These are phyloP conservation scores for Trichocladium uniseriatum DNA, from an alignment of 495 filamentous ascomycete species.

Conservation along the genomic window DNA sequence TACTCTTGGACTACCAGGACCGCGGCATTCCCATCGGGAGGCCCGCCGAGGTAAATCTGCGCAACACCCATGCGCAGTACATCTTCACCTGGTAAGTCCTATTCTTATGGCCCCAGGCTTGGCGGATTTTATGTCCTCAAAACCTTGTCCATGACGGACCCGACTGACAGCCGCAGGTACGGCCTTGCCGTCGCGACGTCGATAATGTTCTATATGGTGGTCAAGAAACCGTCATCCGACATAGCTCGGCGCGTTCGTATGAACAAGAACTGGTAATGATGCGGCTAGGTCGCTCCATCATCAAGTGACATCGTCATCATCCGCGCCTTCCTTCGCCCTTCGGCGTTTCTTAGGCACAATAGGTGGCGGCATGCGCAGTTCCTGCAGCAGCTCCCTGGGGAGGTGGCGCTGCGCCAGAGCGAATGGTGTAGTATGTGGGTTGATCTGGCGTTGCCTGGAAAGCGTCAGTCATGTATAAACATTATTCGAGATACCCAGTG, in stretches of 20 bases:
- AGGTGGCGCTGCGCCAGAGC: slow-evolving; percentile 73
- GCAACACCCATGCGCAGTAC: slow-evolving; percentile 96
- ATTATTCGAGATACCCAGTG: slow-evolving; percentile 21
- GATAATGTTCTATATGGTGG: slow-evolving; percentile 90
- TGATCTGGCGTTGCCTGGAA: slow-evolving; percentile 68
- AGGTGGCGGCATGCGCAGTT: slow-evolving; percentile 63
- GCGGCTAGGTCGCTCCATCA: neutral
- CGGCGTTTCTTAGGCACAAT: slow-evolving; percentile 18
- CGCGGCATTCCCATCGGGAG: slow-evolving; percentile 92
- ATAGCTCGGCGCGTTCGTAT: slow-evolving; percentile 65
- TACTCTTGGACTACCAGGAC: slow-evolving; percentile 56
- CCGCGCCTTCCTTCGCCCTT: slow-evolving; percentile 8
- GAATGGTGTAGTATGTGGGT: slow-evolving; percentile 63
- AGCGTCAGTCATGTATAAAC: slow-evolving; percentile 25
- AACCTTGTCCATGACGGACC: neutral
- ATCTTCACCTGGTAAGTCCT: slow-evolving; percentile 87
- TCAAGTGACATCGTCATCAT: slow-evolving; percentile 23
- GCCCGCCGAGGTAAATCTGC: slow-evolving; percentile 80
- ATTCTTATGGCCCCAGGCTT: neutral
- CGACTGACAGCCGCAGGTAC: slow-evolving; percentile 52
- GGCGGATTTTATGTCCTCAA: neutral
- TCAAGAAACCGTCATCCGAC: slow-evolving; percentile 72
- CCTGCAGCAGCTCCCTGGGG: slow-evolving; percentile 72
- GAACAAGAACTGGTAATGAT: slow-evolving; percentile 65
- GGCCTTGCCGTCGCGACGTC: slow-evolving; percentile 77